Evolutionary conservation across 305 asterid species (phyloP).

Genomic region (Solanum hybrid): DNA sequence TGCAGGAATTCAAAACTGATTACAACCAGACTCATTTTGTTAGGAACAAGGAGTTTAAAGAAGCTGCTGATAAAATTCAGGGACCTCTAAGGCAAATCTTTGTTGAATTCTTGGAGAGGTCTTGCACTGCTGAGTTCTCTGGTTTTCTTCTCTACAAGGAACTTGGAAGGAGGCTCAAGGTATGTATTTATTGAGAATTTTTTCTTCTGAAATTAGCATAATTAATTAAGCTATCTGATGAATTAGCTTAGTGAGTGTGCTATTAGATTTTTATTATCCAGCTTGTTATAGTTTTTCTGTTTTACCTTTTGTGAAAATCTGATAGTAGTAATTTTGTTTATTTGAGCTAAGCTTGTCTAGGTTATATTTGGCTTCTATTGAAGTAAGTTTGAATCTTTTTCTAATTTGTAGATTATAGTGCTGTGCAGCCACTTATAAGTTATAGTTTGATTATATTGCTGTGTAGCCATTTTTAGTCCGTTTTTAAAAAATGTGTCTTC

Average conservation of each 20-base stretch:
- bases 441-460: not conserved
- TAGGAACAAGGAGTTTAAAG: conserved; percentile 81
- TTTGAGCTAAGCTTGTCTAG: not conserved
- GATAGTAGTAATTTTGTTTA: not conserved
- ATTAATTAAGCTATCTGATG: not conserved
- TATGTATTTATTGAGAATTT: not conserved
- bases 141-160: conserved; percentile 95
- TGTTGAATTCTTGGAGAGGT: conserved; percentile 94
- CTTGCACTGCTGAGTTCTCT: conserved; percentile 98
- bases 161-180: conserved; percentile 95
- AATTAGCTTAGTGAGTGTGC: not conserved
- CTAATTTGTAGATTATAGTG: not conserved
- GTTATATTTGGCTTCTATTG: not conserved
- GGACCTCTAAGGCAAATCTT: conserved; percentile 82
- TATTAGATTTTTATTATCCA: not conserved
- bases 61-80: conserved; percentile 82
- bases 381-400: not conserved
- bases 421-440: not conserved
- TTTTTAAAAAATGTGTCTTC: not conserved
- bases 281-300: not conserved
- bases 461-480: not conserved
- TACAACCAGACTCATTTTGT: conserved; percentile 89
- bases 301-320: not conserved
- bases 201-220: not conserved
- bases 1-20: conserved; percentile 92